These are phyloP conservation scores for Botryobasidium botryosum DNA, from an alignment of 768 basidiomycete species.

Conservation along the genomic window DNA sequence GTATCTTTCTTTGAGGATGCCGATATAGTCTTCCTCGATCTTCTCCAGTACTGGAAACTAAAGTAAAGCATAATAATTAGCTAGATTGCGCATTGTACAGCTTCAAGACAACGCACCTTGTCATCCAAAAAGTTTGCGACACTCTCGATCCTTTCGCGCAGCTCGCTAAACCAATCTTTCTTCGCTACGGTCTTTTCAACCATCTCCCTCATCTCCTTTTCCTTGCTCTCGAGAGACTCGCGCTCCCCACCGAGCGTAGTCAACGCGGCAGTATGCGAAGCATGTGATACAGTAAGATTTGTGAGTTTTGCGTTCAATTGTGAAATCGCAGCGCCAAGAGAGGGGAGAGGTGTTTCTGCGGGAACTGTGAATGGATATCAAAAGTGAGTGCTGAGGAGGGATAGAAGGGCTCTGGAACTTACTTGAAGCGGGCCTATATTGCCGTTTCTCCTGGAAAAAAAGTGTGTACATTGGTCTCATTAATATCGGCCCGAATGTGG, in stretches of 20 bases:
- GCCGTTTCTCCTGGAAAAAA: conserved; percentile 24
- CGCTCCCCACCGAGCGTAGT: conserved; percentile 43
- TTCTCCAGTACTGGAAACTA: conserved; percentile 67
- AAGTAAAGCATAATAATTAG: not conserved
- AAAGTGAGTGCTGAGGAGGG: not conserved
- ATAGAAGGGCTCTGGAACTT: conserved; percentile 15
- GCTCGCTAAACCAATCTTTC: conserved; percentile 62
- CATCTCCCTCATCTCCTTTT: conserved; percentile 58
- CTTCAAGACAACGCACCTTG: conserved; percentile 36
- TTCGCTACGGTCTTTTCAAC: conserved; percentile 60
- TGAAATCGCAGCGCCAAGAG: conserved; percentile 39
- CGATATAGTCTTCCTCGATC: conserved; percentile 57
- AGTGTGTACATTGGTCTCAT: not conserved
- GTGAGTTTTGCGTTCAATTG: conserved; percentile 44
- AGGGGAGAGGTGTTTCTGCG: conserved; percentile 40
- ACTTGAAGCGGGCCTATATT: conserved; percentile 63
- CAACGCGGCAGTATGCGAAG: conserved; percentile 39
- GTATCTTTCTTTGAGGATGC: conserved; percentile 53
- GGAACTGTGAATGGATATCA: conserved; percentile 37
- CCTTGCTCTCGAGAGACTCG: conserved; percentile 44
- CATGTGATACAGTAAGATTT: conserved; percentile 49
- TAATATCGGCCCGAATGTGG: not conserved
- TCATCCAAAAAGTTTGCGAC: conserved; percentile 77
- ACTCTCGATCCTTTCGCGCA: conserved; percentile 66
- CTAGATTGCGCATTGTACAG: not conserved